These are phyloP conservation scores for Kluyveromyces siamensis DNA, from an alignment of 805 yeast species.

Conservation along the genomic window DNA sequence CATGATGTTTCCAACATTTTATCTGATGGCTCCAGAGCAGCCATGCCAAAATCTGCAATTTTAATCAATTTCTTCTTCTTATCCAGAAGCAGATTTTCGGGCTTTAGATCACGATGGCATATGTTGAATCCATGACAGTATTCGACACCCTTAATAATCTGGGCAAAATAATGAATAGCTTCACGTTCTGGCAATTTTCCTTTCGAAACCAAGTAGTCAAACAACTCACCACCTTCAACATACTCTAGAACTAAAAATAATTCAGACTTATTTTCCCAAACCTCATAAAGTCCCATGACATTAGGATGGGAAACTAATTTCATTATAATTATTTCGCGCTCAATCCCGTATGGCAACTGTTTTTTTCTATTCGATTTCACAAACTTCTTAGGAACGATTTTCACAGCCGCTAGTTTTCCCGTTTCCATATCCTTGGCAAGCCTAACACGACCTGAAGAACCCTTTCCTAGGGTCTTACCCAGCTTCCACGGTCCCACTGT, in stretches of 20 bases:
- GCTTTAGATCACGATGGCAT: constrained; percentile 75
- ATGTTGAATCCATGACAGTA: constrained; percentile 77
- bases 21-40: constrained; percentile 68
- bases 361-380: constrained; percentile 16
- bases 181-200: constrained; percentile 67
- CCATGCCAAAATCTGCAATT: constrained; percentile 86
- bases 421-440: constrained; percentile 60
- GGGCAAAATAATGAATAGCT: constrained; percentile 69
- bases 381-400: constrained; percentile 60
- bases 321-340: constrained; percentile 95
- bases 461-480: constrained; percentile 72
- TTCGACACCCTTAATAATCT: constrained; percentile 68
- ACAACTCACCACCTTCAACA: constrained; percentile 83
- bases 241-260: constrained; percentile 71
- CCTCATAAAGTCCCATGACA: constrained; percentile 88
- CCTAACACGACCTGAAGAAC: constrained; percentile 75
- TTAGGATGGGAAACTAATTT: constrained; percentile 89
- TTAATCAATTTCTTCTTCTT: constrained; percentile 54
- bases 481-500: constrained; percentile 76
- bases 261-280: constrained; percentile 95
- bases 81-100: constrained; percentile 68
- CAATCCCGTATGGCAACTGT: constrained; percentile 82
- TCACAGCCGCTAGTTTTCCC: constrained; percentile 75
- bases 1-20: constrained; percentile 70
- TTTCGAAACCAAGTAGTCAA: constrained; percentile 57